Base-by-base conservation (phyloP, 176 grass and related monocot species). In the Oryza meyeriana region DNA sequence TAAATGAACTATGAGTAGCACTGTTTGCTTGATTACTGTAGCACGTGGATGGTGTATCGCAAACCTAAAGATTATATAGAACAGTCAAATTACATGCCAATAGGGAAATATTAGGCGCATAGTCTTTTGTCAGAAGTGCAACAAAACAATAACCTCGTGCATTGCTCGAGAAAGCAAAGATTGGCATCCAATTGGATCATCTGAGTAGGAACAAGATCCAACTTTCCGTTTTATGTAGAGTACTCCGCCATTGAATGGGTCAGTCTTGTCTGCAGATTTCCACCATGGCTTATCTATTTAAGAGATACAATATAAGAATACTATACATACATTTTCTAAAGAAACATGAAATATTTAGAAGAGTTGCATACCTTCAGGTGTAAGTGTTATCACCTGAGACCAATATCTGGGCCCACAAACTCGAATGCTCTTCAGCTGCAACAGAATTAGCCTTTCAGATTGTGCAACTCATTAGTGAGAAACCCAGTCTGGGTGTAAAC, bases 371-470 rank as follows among this genome's bases (percentile, higher is more conserved):
- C 95, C 95, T 98, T 95, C 92, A 64, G 90, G 86, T 72, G 63
- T 77, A 81, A 98, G 79, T 77, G 86, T 79, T 84, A 98, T 94
- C 75, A 93, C 65, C 64, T 94, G 95, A 73, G 90, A 61, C 95
- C 95, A 98, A 85, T 98, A 98, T 89, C 95, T 91, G 83, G 92
- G 92, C 16, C 95, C 95, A 93, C 95, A 98, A 86, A 98, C 86
- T 86, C 84, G 83, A 84, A 98, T 80, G 16, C 69, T 84, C 76
- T 98, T 98, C 79, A 98, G 71, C 95, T 98, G 92, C 84, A 89
- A 88, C 12, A 84, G 39, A 89, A 57, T 55, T 68, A 78, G 44
- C 14, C 18, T 64, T 66, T 83, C 42, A 83, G 74, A 66, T 39
- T 71, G 16, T 10, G 40, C n/a, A 72, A 26, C 65, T 41, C 8